Evolutionary conservation across 306 rosid species (phyloP), one percentile per base, ranked within the genome.

Genomic region (Begonia fuchsioides): DNA sequence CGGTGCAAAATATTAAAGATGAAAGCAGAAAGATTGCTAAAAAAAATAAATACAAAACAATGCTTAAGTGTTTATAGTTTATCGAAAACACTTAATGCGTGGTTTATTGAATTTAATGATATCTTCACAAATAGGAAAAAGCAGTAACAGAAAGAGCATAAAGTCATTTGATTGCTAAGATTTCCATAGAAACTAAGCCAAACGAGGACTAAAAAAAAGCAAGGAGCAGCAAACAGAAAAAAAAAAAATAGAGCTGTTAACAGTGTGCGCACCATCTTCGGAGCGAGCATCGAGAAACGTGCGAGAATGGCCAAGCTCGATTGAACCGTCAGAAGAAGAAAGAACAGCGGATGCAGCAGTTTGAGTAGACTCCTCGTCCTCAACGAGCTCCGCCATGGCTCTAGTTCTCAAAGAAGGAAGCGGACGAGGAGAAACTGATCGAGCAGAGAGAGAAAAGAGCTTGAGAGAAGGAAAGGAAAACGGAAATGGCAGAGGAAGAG

Each of bases 371-470:
- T 61, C 75, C 52, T 59, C 54, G 52, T 60, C 82, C 54, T 54
- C 63, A 1, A 72, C 55, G 17, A 58, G 57, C 68, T 64, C 78
- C 53, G 75, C 70, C 82, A 65, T 72, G 39, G 78, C 70, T 47
- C 55, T 59, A 11, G 38, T 46, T 26, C 58, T 52, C 35, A 59
- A 51, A 18, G 44, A 67, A 14, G 57, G 69, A 55, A 54, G 16
- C 44, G 61, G 56, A 55, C 64, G 68, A 2, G 77, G 67, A 62
- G 43, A 60, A 9, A 52, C 15, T 1, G 50, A 62, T 53, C 60
- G 68, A 51, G 64, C 14, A 13, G 75, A 47, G 13, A 66, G 60
- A 47, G 70, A 52, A 38, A 57, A 57, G 35, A 70, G 41, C 57
- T 43, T 49, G 54, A 53, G 47, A 47, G 55, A 51, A 26, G 62